Evolutionary conservation across 1,284 basidiomycete genomes (phyloP).

Genomic region (Sphaerobolus stellatus): DNA sequence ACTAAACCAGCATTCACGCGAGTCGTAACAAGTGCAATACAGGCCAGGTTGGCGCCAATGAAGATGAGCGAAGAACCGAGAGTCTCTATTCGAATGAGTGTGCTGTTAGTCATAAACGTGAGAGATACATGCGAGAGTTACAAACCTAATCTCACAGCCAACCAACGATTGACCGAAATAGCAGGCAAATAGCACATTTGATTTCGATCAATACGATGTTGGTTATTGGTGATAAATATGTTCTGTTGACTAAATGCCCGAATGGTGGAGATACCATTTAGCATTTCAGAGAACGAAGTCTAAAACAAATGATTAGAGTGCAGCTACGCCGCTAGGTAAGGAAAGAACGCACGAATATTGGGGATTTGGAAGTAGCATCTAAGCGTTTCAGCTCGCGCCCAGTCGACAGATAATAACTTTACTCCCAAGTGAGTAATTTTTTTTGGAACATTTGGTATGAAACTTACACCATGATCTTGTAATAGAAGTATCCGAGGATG

Average conservation of each 20-base stretch:
- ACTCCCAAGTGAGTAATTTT: not conserved
- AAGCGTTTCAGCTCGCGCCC: constrained; percentile 91
- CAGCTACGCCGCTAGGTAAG: not conserved
- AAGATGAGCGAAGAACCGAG: constrained; percentile 84
- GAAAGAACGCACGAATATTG: constrained; percentile 67
- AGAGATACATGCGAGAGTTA: not conserved
- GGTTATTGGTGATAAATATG: constrained; percentile 77
- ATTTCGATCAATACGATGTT: constrained; percentile 80
- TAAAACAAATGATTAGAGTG: not conserved
- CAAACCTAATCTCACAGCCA: constrained; percentile 59
- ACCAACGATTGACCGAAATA: constrained; percentile 77
- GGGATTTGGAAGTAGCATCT: constrained; percentile 86
- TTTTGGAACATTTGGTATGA: not conserved
- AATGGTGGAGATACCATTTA: constrained; percentile 84
- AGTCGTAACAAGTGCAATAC: constrained; percentile 67
- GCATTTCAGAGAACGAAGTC: constrained; percentile 81
- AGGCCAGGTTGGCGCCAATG: constrained; percentile 66
- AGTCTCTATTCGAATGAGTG: constrained; percentile 57
- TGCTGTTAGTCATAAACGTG: constrained; percentile 41
- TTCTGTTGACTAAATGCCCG: constrained; percentile 74
- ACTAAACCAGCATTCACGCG: constrained; percentile 87
- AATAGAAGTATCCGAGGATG: constrained; percentile 76
- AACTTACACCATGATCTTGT: constrained; percentile 70
- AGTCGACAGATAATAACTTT: constrained; percentile 88
- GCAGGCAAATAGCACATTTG: constrained; percentile 77